Evolutionary conservation across 192 early-diverging fungal species (phyloP), one percentile per base, ranked within the genome.

Genomic region (Helicostylum pulchrum): DNA sequence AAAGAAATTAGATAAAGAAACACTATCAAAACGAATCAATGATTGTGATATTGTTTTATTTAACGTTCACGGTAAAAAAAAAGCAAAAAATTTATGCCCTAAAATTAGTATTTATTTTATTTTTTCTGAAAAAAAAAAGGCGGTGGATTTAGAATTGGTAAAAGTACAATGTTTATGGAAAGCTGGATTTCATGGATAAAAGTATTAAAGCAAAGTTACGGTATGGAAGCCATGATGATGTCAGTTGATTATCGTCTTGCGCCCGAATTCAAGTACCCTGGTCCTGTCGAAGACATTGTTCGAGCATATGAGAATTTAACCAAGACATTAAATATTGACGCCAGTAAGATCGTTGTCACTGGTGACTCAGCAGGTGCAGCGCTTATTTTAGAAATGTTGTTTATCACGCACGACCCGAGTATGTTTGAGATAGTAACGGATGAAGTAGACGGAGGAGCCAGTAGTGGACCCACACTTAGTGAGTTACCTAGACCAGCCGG

Each of bases 391-490:
- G 72, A 74, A 54, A 68, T 63, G 66, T 44, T 74, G 3, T 74
- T 68, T 39, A 63, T 74, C 15, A 68, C 72, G 1, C 66, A 74
- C 61, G 72, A 74, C 48, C 72, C 72, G 2, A 68, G 66, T 51
- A 61, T 65, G 62, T 74, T 74, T 65, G 66, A 68, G 32, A 65
- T 74, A n/a, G 62, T 68, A 0, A 68, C 66, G 3, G 72, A 74
- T 17, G 66, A 65, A 50, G 56, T 10, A 19, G 31, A 20, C 26
- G 39, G 26, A 26, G 10, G 59, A 30, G 42, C 46, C 17, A 42
- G 19, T 30, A 42, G 39, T 19, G 32, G 31, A 31, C 63, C 62
- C 12, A 23, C 54, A 0, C 19, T 72, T 15, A 65, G 23, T 17
- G 70, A 72, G 17, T 21, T 74, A 20, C 72, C 72, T 10, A 45